Evolutionary conservation across 1,284 basidiomycete genomes (phyloP), one percentile per base, ranked within the genome.

Genomic region (Trametes hirsuta): DNA sequence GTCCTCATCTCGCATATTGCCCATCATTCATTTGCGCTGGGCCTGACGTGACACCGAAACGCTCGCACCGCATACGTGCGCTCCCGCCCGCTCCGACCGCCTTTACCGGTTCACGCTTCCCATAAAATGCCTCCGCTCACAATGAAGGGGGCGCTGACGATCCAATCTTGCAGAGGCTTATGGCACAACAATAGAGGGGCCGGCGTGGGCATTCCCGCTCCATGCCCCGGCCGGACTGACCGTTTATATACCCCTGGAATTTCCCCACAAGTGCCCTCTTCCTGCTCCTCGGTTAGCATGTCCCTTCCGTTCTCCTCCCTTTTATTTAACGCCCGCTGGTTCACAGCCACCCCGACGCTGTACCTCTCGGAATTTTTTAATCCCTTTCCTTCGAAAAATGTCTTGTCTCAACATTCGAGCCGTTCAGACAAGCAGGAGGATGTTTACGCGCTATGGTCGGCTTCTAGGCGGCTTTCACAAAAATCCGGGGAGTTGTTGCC

Each of bases 371-470:
- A 40, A 48, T 59, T 52, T 44, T 21, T 56, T 30, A 45, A 44
- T 40, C 46, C 51, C 45, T 12, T 40, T 30, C 48, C 57, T 39
- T 24, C 30, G 5, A 61, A 61, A 48, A 49, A 47, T 21, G 25
- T 36, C 24, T 4, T 45, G 11, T 48, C 46, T 46, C 48, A 45
- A 62, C 55, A 56, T 63, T 47, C 40, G 68, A 62, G 49, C 59
- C 41, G 41, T 46, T 34, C 41, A 42, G 53, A 69, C 34, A 39
- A 22, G 21, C 55, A 46, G 36, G 49, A 53, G 44, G 59, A 58
- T 21, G 39, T 80, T 40, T 87, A 85, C 60, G 80, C 84, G 46
- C 79, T 80, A 30, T 91, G 89, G 90, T 71, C 86, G 14, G 79
- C 84, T 10, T 91, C 89, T 35, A 81, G 90, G 66, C 69, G 74